These are phyloP conservation scores for Magnaporthiopsis incrustans DNA, from an alignment of 2,329 filamentous ascomycete species.

Conservation along the genomic window DNA sequence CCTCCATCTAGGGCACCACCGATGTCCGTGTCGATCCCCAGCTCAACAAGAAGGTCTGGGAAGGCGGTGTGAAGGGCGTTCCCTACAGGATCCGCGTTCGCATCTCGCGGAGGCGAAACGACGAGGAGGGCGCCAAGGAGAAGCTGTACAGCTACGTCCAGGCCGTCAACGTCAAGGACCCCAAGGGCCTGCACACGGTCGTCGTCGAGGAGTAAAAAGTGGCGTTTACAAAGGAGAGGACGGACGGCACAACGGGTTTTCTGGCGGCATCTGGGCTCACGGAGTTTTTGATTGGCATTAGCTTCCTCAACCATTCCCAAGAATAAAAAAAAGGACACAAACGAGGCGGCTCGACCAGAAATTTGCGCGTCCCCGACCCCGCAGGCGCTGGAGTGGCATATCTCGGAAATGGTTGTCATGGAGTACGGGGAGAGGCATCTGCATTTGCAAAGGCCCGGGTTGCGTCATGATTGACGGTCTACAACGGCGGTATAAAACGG, in stretches of 20 bases:
- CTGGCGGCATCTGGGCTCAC: conserved; percentile 9
- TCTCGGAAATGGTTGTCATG: background rate
- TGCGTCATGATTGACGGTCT: background rate
- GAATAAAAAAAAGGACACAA: conserved; percentile 18
- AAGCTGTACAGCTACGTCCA: conserved; percentile 99
- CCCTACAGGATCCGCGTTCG: conserved; percentile 95
- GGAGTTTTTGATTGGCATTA: conserved; percentile 10
- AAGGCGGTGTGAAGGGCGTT: conserved; percentile 97
- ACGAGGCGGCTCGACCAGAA: conserved; percentile 5
- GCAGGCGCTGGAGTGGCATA: background rate
- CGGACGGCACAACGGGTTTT: conserved; percentile 15
- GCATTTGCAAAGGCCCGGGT: background rate
- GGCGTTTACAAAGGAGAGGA: conserved; percentile 17
- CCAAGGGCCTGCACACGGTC: conserved; percentile 92
- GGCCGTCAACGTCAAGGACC: conserved; percentile 98
- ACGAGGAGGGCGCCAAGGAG: conserved; percentile 99
- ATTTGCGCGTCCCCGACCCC: background rate
- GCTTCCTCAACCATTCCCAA: conserved; percentile 8
- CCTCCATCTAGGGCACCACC: conserved; percentile 65
- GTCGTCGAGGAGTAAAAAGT: conserved; percentile 66
- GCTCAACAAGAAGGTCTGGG: conserved; percentile 99
- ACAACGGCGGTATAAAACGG: background rate
- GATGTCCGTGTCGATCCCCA: conserved; percentile 98
- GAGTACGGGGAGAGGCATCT: background rate
- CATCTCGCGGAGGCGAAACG: conserved; percentile 99